Base-by-base conservation (phyloP, 148 eudicot species). In the Chenopodium formosanum region DNA sequence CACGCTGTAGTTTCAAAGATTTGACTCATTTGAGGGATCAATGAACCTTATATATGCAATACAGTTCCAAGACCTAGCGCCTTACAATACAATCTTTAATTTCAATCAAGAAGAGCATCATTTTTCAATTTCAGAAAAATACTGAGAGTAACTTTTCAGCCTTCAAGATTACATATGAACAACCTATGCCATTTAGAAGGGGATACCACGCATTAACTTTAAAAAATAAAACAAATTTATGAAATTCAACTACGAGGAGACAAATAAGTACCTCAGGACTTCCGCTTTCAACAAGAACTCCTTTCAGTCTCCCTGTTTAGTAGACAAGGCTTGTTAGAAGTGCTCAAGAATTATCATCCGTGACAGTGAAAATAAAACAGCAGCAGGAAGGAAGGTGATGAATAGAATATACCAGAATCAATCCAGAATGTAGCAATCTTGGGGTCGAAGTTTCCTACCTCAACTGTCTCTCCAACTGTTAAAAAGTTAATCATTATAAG, bases 371-470 rank as follows among this genome's bases (percentile, higher is more conserved):
- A 7, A 1, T 37, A 70, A 64, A 76, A 25, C 53, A 62, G 20
- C 44, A 64, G n/a, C 17, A 63, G 44, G 56, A 31, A 32, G 19
- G 1, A 56, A 64, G 20, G 74, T 68, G 65, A 34, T 14, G 58
- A 76, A 50, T 9, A 50, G 58, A 37, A 37, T 20, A 46, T 93
- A 93, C 98, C 99, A 40, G 92, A 89, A 80, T 96, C 99, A 73
- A 96, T 86, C 99, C 99, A 96, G 89, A 96, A 96, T 63, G 98
- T 92, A 65, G 95, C 99, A 69, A 96, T 89, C 88, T 96, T 96
- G 47, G 99, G 99, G 87, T 94, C 93, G 83, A 96, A 96, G 79
- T 91, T 92, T 37, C 99, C 99, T 76, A 96, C 29, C 88, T 96
- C 95, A 85, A 96, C 85, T 17, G 92, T 73, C 83, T 96, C 99